Evolutionary conservation across 345 rosid genomes (phyloP), one percentile per base, ranked within the genome.

Genomic region (Raphanus sativus): DNA sequence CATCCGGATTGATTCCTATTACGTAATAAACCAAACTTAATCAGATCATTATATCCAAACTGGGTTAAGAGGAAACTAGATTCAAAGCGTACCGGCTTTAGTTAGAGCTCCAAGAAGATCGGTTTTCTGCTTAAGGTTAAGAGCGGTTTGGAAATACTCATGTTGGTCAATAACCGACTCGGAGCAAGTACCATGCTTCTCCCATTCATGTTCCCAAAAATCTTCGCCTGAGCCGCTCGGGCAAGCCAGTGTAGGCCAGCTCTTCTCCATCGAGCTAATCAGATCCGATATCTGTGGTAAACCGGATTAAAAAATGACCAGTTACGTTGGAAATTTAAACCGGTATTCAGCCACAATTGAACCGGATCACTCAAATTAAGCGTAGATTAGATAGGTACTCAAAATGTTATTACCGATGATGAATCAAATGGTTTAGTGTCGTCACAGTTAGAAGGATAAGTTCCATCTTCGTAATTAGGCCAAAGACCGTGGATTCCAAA

Each of bases 171-270:
- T 90, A 64, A 78, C 81, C 1, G 93, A 85, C 82, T 95, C 90
- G 0, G 98, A 89, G 83, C 99, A 95, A 4, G 98, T 95, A 1
- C 99, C 99, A 42, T 95, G 99, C 61, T 95, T 95, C 34, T 87
- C 89, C 99, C 99, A 95, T 76, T 95, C 99, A 36, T 91, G 99
- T 5, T 90, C 66, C 99, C 99, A 95, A 29, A 95, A 95, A 0
- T 65, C 26, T 5, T 78, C 67, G 13, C 96, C 94, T 34, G 76
- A 68, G 65, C 83, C 74, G 69, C 94, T 89, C 1, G 99, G 98
- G 63, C 99, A 95, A 13, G 97, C 82, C 28, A 95, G 84, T 10
- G 99, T 80, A n/a, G 98, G 97, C 98, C 99, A 95, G 38, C 79
- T 80, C 84, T 32, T 81, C 80, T 74, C 72, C 96, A 95, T 86